A percentile compares a stretch with the other conserved stretches of the same genome.
Evolutionary conservation across 352 stramenopile genomes (phyloP).

Genomic region (Phytophthora pinifolia): DNA sequence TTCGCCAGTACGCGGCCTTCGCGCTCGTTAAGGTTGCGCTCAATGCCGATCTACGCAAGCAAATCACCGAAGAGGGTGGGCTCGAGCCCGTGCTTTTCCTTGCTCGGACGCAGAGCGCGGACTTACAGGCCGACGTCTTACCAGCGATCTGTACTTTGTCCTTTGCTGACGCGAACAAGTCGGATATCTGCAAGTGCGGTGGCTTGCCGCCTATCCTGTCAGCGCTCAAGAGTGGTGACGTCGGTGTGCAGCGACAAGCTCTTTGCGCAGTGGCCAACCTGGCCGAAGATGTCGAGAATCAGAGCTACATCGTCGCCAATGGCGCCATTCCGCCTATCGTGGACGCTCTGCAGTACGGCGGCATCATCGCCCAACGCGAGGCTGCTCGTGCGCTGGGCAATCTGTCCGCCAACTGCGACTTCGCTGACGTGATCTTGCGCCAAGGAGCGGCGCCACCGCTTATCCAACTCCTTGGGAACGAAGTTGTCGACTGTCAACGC

Average conservation of each 20-base stretch:
- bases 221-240: constrained; percentile 65
- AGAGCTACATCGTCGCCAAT: constrained; percentile 88
- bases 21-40: constrained; percentile 94
- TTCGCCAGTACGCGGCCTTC: constrained; percentile 95
- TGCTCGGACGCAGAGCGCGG: constrained; percentile 88
- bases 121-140: constrained; percentile 92
- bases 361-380: constrained; percentile 90
- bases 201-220: constrained; percentile 89
- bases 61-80: constrained; percentile 94
- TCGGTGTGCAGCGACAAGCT: constrained; percentile 89
- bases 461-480: constrained; percentile 85
- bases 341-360: constrained; percentile 71
- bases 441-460: constrained; percentile 85
- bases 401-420: constrained; percentile 95
- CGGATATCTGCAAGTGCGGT: constrained; percentile 94
- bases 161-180: constrained; percentile 93
- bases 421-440: constrained; percentile 91
- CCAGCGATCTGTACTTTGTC: constrained; percentile 92
- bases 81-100: constrained; percentile 97
- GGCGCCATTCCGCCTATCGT: constrained; percentile 89
- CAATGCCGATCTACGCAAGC: constrained; percentile 93
- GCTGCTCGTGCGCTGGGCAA: constrained; percentile 93
- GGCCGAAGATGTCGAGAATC: constrained; percentile 93
- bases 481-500: constrained; percentile 92
- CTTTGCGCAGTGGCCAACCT: constrained; percentile 96